A percentile compares a stretch with the other conserved stretches of the same genome.
These are phyloP conservation scores for Sclerotinia borealis DNA, from an alignment of 2,329 filamentous ascomycete species.

Conservation along the genomic window DNA sequence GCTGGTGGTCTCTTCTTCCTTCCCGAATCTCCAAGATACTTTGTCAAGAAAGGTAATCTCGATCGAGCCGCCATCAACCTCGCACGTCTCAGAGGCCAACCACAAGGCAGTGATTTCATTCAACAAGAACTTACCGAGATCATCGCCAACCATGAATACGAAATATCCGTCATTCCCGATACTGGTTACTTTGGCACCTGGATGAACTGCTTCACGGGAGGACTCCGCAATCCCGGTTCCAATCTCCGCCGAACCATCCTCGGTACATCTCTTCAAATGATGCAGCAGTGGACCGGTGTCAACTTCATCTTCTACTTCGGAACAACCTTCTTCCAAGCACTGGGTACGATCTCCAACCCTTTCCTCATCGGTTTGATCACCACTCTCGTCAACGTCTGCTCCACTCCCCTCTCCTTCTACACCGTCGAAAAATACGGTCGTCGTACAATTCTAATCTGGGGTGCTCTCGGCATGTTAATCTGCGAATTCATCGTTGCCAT, in stretches of 20 bases:
- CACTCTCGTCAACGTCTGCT: conserved; percentile 80
- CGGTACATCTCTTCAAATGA: conserved; percentile 70
- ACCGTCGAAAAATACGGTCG: conserved; percentile 78
- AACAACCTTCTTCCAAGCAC: conserved; percentile 75
- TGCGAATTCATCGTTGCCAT: conserved; percentile 85
- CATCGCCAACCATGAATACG: conserved; percentile 83
- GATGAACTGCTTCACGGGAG: conserved; percentile 61
- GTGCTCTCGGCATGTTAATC: conserved; percentile 74
- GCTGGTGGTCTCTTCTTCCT: conserved; percentile 66
- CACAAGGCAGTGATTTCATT: conserved; percentile 66
- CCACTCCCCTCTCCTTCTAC: conserved; percentile 83
- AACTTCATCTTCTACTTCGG: conserved; percentile 93
- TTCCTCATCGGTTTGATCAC: conserved; percentile 84
- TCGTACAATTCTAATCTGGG: conserved; percentile 71
- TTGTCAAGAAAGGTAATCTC: conserved; percentile 69
- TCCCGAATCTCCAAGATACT: conserved; percentile 82
- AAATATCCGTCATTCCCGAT: conserved; percentile 61
- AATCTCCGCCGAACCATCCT: conserved; percentile 67
- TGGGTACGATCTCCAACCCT: conserved; percentile 67
- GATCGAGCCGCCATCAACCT: conserved; percentile 58
- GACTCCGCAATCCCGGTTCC: conserved; percentile 55
- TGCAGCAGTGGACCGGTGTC: conserved; percentile 72
- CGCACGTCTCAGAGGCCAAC: conserved; percentile 66
- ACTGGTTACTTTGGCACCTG: conserved; percentile 62
- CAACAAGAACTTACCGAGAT: conserved; percentile 77